Percentiles rank a stretch among this genome's conserved stretches.
phyloP scores from a whole-genome alignment of 177 flowering plant genomes.

The Tripterygium wilfordii region DNA sequence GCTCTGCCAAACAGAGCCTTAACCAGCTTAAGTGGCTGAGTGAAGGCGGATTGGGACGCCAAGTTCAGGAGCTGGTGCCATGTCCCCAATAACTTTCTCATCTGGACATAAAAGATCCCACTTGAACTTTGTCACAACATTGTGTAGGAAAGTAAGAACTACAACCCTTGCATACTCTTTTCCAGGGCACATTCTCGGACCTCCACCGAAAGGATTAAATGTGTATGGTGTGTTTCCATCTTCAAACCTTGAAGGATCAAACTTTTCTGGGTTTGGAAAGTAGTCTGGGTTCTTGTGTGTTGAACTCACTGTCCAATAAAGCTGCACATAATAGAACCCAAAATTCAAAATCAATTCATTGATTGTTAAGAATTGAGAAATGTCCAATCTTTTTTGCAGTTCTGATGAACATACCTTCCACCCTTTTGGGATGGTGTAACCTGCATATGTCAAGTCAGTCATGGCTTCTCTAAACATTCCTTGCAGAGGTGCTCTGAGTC shows the following conservation, averaged over 20 bases:
- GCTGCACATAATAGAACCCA: background rate
- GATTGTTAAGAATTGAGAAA: no score
- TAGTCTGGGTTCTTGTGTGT: constrained; percentile 14
- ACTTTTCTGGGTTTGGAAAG: constrained; percentile 20
- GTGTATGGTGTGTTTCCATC: constrained; percentile 1
- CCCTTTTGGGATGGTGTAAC: background rate
- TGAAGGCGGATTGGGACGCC: constrained; percentile 13
- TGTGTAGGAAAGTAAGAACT: constrained; percentile 1
- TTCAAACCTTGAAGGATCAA: constrained; percentile 11
- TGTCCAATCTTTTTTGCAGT: no score
- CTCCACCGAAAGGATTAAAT: constrained; percentile 4
- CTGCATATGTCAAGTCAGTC: background rate
- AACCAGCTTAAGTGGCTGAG: constrained; percentile 1
- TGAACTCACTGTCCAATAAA: constrained; percentile 15
- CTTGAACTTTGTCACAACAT: constrained; percentile 7
- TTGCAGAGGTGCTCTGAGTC: background rate
- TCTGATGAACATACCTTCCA: constrained; percentile 3
- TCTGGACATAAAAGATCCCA: constrained; percentile 13
- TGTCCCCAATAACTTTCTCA: constrained; percentile 10
- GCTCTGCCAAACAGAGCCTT: no score
- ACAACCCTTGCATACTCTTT: constrained; percentile 2
- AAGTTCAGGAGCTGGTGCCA: constrained; percentile 9
- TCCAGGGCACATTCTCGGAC: no score
- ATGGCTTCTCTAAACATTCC: background rate
- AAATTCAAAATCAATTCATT: no score